A percentile compares a stretch with the other conserved stretches of the same genome.
These are phyloP conservation scores for Cladophialophora immunda DNA, from an alignment of 2,329 filamentous ascomycete species.

Conservation along the genomic window DNA sequence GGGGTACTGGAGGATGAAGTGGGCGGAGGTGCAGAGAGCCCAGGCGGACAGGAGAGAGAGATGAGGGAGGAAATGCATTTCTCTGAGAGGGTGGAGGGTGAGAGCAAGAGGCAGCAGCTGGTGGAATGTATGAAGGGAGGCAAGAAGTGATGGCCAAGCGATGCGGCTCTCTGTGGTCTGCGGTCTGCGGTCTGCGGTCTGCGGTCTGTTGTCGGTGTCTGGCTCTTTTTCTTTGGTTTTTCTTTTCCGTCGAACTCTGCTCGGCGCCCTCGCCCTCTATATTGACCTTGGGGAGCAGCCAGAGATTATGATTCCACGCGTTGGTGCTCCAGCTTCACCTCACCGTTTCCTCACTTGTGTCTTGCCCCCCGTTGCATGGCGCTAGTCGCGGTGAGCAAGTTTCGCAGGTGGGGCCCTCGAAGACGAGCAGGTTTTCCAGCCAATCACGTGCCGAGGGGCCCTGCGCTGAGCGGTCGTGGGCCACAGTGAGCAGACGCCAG, in stretches of 20 bases:
- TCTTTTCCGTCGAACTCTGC: background rate
- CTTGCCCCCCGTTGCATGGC: background rate
- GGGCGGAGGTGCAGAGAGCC: slow-evolving; percentile 51
- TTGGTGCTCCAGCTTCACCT: slow-evolving; percentile 1
- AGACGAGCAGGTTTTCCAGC: slow-evolving; percentile 25
- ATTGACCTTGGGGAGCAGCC: background rate
- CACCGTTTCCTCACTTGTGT: background rate
- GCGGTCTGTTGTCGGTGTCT: too few species aligned
- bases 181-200: too few species aligned
- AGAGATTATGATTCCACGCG: background rate
- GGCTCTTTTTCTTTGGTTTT: background rate
- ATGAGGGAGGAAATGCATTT: slow-evolving; percentile 16
- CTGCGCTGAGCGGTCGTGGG: background rate
- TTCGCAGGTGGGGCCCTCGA: slow-evolving; percentile 15
- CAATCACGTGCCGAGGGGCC: slow-evolving; percentile 13
- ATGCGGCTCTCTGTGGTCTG: too few species aligned
- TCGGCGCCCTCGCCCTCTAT: background rate
- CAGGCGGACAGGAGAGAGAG: slow-evolving; percentile 26
- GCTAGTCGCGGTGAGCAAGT: slow-evolving; percentile 30
- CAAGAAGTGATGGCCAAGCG: slow-evolving; percentile 6
- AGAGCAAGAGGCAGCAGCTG: too few species aligned
- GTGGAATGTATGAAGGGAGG: background rate
- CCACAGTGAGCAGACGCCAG: background rate
- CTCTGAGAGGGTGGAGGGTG: background rate
- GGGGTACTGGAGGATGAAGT: slow-evolving; percentile 66